Base-by-base conservation (phyloP, 2,329 filamentous ascomycete species). In the Pseudohalonectria lignicola region DNA sequence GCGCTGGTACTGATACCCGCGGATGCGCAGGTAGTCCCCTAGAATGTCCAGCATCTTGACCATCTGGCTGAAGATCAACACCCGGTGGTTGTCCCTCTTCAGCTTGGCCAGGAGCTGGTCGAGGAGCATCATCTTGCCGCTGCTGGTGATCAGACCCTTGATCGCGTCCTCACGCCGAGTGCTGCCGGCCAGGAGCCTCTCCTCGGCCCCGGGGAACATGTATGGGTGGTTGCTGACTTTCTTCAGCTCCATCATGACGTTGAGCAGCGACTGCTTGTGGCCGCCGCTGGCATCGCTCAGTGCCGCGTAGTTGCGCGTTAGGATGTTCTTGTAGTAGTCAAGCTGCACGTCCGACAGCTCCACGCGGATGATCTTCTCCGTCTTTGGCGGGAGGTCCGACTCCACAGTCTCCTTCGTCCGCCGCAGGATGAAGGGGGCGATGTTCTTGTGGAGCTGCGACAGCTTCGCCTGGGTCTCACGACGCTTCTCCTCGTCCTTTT, bases 161-260 rank as follows among this genome's bases (percentile, higher is more conserved):
- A 98, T 75, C 45, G 87, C 78, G 54, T 96, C 92, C 53, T 96
- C 90, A 21, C 88, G 82, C 16, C 84, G 79, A 38, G 75, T 74
- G 51, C 82, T 87, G 12, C 85, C 86, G 42, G 76, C 80, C 36
- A 96, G 62, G 11, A 96, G 85, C 48, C 83, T 85, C 41, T 94
- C 85, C 55, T 98, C 92, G 3, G 87, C 90, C 45, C 87, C 88
- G 3, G 85, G 82, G 50, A 98, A 96, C 81, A 98, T 93, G 63
- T 95, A 94, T 1, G 92, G 90, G 54, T 98, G 92, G 53, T 98
- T 98, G 63, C 90, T 96, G 56, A 92, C 87, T 61, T 98, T 98
- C 67, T 98, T 98, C 52, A 98, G 62, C 59, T 98, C 92, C 92
- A 98, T 98, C 77, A 98, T 95, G 56, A 98, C 92, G 60, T 98